Evolutionary conservation across 345 rosid species (phyloP).

Genomic region (Trapa bicornis): DNA sequence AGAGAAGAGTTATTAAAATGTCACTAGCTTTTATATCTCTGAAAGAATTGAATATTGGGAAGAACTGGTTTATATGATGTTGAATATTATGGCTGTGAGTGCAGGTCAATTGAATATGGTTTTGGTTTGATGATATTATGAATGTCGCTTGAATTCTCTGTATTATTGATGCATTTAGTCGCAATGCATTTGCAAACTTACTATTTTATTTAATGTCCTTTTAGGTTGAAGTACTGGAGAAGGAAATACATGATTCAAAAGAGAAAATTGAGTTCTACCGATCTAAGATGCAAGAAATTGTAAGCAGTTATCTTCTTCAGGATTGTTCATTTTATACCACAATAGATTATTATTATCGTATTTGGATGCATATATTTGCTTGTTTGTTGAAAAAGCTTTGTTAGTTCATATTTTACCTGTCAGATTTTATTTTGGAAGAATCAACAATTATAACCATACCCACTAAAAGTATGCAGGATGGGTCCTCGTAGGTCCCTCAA

Average conservation of each 20-base stretch:
- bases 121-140: neutral
- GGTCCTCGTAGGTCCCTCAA: neutral
- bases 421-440: neutral
- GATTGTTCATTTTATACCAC: neutral
- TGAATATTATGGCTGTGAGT: neutral
- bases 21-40: neutral
- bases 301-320: conserved; percentile 25
- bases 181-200: neutral
- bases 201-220: conserved; percentile 9
- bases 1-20: no score
- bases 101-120: neutral
- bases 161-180: no score
- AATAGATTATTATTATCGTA: neutral
- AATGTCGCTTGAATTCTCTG: no score
- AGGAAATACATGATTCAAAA: conserved; percentile 66
- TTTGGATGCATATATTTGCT: neutral
- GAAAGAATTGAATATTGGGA: neutral
- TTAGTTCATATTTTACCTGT: neutral
- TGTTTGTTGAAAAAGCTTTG: no score
- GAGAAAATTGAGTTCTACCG: conserved; percentile 73
- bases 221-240: conserved; percentile 88
- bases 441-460: neutral
- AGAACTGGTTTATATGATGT: neutral
- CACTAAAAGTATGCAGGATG: neutral
- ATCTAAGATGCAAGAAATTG: conserved; percentile 95